phyloP scores from a whole-genome alignment of 805 yeast genomes.

The Lachancea thermotolerans region DNA sequence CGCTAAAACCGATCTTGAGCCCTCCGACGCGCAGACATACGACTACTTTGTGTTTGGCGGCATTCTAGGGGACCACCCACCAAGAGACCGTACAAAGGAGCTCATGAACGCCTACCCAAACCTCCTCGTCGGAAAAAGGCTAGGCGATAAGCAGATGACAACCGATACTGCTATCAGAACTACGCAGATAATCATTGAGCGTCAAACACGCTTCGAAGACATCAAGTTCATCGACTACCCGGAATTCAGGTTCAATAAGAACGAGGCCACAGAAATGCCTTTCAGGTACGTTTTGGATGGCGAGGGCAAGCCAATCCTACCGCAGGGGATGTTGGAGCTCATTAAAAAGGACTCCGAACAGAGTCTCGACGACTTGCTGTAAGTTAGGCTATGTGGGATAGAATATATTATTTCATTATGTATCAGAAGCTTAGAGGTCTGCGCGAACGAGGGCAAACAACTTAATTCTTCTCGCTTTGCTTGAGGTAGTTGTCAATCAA shows the following conservation, averaged over 20 bases:
- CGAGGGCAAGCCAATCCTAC: constrained; percentile 70
- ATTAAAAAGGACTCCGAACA: constrained; percentile 83
- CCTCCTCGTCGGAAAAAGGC: constrained; percentile 68
- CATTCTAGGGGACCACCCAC: constrained; percentile 88
- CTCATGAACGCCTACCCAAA: constrained; percentile 67
- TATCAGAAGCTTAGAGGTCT: too few relatives aligned
- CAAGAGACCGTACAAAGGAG: constrained; percentile 88
- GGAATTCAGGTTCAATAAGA: constrained; percentile 77
- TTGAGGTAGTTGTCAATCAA: constrained; percentile 19
- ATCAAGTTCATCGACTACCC: constrained; percentile 89
- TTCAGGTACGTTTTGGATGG: constrained; percentile 74
- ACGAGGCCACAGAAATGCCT: constrained; percentile 97
- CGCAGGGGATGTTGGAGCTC: constrained; percentile 83
- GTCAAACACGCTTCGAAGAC: constrained; percentile 52
- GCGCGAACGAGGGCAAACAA: background rate
- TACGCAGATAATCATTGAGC: constrained; percentile 70
- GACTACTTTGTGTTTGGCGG: constrained; percentile 96
- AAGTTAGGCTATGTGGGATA: background rate
- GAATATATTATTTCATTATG: background rate
- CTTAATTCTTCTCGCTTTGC: constrained; percentile 2
- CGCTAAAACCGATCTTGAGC: constrained; percentile 66
- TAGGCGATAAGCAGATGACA: constrained; percentile 90
- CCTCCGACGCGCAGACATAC: constrained; percentile 57
- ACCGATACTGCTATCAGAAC: constrained; percentile 96
- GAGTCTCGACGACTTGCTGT: constrained; percentile 58